Evolutionary conservation across 139 green algal genomes (phyloP).

Genomic region (Chlamydomonas schloesseri): DNA sequence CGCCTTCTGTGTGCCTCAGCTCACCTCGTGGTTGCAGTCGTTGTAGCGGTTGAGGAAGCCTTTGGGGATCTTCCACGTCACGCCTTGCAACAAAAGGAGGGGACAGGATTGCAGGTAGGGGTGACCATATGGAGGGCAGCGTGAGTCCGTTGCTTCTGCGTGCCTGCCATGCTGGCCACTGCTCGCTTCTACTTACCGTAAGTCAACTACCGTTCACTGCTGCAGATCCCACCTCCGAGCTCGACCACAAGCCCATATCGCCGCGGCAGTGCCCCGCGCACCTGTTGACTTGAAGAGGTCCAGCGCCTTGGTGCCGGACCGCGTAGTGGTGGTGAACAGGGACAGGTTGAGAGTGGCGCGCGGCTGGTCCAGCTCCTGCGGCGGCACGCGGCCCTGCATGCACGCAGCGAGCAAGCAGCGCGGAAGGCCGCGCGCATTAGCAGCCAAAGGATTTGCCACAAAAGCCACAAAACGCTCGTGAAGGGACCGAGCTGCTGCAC

Average conservation of each 20-base stretch:
- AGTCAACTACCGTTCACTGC: too few species aligned
- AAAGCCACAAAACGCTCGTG: background rate
- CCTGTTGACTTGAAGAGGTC: conserved; percentile 38
- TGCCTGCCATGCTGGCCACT: too few species aligned
- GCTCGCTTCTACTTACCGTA: too few species aligned
- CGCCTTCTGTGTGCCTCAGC: background rate
- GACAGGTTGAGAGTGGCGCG: background rate
- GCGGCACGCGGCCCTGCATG: conserved; percentile 10
- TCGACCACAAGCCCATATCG: too few species aligned
- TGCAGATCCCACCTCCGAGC: too few species aligned
- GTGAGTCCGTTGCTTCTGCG: too few species aligned
- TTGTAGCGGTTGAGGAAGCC: conserved; percentile 35
- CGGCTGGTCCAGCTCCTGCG: background rate
- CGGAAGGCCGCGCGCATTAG: too few species aligned
- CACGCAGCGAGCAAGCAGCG: background rate
- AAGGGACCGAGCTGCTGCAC: background rate
- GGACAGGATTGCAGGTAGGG: too few species aligned
- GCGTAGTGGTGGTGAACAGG: background rate
- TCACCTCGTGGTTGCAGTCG: background rate
- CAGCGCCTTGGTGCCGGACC: background rate
- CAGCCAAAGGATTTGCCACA: too few species aligned
- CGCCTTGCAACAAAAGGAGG: too few species aligned
- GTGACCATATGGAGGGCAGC: too few species aligned
- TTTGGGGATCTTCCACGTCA: conserved; percentile 27
- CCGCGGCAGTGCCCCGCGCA: too few species aligned